A percentile compares a stretch with the other conserved stretches of the same genome.
These are phyloP conservation scores for Rutidosis leptorrhynchoides DNA, from an alignment of 129 eudicot species.

Conservation along the genomic window DNA sequence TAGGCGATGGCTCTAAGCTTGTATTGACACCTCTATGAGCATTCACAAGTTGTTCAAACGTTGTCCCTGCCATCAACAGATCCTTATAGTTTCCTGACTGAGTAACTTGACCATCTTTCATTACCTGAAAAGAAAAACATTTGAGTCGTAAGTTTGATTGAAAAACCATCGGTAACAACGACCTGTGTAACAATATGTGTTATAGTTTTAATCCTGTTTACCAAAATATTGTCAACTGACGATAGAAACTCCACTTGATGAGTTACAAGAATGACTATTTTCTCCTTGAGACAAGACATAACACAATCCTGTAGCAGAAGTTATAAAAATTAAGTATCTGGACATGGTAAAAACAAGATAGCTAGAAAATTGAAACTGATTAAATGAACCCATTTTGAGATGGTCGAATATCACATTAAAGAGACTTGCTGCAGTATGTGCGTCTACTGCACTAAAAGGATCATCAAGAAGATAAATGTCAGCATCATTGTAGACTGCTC, in stretches of 20 bases:
- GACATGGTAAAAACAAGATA: neutral
- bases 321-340: neutral
- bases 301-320: conserved; percentile 63
- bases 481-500: conserved; percentile 80
- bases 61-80: conserved; percentile 53
- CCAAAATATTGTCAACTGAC: conserved; percentile 66
- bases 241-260: conserved; percentile 87
- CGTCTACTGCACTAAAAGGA: conserved; percentile 90
- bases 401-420: conserved; percentile 47
- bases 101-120: conserved; percentile 55
- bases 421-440: conserved; percentile 80
- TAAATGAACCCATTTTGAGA: conserved; percentile 4
- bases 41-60: conserved; percentile 67
- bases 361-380: neutral
- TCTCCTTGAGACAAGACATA: conserved; percentile 52
- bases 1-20: conserved; percentile 34
- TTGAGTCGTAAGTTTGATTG: neutral
- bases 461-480: conserved; percentile 85
- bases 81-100: conserved; percentile 71
- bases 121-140: conserved; percentile 43
- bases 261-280: conserved; percentile 75
- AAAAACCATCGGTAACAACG: neutral
- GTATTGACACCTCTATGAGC: conserved; percentile 58
- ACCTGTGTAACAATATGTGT: neutral
- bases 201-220: conserved; percentile 29